phyloP scores from a whole-genome alignment of 1,139 yeast species.

The Hansenula sp. region DNA sequence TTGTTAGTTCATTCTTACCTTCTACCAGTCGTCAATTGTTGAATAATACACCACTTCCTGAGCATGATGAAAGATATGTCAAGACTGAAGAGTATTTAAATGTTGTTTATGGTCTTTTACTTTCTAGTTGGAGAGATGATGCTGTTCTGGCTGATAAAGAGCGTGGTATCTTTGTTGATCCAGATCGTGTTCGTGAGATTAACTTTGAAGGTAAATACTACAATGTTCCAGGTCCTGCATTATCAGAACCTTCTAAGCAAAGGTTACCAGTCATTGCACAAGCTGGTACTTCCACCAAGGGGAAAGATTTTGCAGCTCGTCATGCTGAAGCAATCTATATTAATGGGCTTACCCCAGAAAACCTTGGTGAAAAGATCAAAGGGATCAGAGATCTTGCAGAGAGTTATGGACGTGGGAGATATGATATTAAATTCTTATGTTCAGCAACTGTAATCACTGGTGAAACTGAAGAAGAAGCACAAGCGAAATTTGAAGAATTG shows the following conservation, averaged over 20 bases:
- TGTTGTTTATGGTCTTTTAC: constrained; percentile 32
- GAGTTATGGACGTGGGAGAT: constrained; percentile 11
- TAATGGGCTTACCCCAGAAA: constrained; percentile 20
- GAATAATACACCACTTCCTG: constrained; percentile 29
- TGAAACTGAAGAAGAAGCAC: constrained; percentile 28
- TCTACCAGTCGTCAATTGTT: constrained; percentile 32
- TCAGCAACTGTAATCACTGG: constrained; percentile 23
- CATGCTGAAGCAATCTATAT: constrained; percentile 36
- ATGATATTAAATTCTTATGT: constrained; percentile 25
- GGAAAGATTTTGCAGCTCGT: constrained; percentile 35
- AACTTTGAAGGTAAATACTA: constrained; percentile 33
- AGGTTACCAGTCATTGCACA: constrained; percentile 37
- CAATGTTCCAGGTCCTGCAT: constrained; percentile 35
- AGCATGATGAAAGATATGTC: constrained; percentile 35
- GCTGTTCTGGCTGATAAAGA: constrained; percentile 28
- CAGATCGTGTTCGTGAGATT: constrained; percentile 29
- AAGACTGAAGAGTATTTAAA: constrained; percentile 35
- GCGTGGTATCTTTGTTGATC: constrained; percentile 29
- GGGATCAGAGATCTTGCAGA: constrained; percentile 9
- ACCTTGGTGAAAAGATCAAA: not conserved
- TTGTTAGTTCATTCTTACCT: constrained; percentile 33
- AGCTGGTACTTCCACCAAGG: constrained; percentile 37
- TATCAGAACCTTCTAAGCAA: constrained; percentile 36
- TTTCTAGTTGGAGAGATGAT: constrained; percentile 39
- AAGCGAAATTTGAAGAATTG: constrained; percentile 20